phyloP scores from a whole-genome alignment of 345 rosid species.

The Pistacia atlantica region DNA sequence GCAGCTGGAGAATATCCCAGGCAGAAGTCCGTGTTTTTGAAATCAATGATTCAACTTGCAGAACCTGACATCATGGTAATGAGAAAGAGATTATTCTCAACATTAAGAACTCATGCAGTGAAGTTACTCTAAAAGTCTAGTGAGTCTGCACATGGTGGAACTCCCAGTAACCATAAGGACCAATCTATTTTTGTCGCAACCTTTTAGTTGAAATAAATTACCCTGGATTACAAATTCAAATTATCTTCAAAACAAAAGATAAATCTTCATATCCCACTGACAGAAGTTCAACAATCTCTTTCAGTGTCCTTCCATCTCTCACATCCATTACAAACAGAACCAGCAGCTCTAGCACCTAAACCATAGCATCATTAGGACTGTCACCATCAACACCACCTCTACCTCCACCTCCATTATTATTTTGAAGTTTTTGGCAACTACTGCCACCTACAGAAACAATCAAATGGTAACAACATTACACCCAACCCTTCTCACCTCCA shows the following conservation, averaged over 20 bases:
- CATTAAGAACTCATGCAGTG: background rate
- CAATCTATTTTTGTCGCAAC: background rate
- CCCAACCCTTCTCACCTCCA: slow-evolving; percentile 2
- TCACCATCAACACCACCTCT: background rate
- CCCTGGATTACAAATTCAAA: background rate
- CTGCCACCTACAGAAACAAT: slow-evolving; percentile 2
- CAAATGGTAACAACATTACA: background rate
- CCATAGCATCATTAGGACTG: background rate
- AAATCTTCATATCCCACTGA: background rate
- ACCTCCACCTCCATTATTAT: background rate
- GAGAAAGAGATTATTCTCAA: slow-evolving; percentile 16
- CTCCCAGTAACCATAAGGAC: background rate
- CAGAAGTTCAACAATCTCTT: background rate
- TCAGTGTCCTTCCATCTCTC: background rate
- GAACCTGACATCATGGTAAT: slow-evolving; percentile 54
- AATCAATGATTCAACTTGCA: slow-evolving; percentile 71
- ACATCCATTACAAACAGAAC: background rate
- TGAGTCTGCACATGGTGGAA: background rate
- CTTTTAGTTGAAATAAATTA: background rate
- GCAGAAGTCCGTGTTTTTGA: slow-evolving; percentile 61
- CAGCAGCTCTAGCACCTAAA: background rate
- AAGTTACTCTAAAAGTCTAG: background rate
- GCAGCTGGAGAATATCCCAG: slow-evolving; percentile 57
- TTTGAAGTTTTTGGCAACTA: background rate
- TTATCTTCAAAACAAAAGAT: background rate